Evolutionary conservation across 2,329 filamentous ascomycete species (phyloP), one percentile per base, ranked within the genome.

Genomic region (Alternaria metachromatica): DNA sequence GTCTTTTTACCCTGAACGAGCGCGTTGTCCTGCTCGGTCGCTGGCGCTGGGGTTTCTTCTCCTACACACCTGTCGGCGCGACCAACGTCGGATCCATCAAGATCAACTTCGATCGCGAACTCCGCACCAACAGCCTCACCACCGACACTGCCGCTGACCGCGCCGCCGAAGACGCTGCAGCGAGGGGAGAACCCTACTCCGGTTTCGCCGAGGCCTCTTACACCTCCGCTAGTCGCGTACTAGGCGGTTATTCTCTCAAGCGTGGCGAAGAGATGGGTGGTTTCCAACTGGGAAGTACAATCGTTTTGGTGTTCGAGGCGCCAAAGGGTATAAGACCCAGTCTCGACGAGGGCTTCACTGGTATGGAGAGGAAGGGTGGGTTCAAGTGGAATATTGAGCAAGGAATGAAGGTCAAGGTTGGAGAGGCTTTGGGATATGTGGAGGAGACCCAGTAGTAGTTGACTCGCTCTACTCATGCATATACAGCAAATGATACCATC

Each of bases 11-110:
- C 0, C 86, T 99, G 20, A 99, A 99, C 81, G 96, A 99, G 82
- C 90, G 96, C 58, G 93, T 99, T 23, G 96, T 97, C 1, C 88
- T 99, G 1, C 86, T 99, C 2, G 96, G 96, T 18, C 88, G 94
- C 62, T 99, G 96, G 96, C 91, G 94, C 60, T 96, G 93, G 88
- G 96, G 96, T 18, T 98, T 99, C 87, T 99, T 99, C 85, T 92
- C 90, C 70, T 97, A 94, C 82, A 95, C 93, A 0, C 94, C 96
- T 13, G 96, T 99, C 33, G 96, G 96, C 66, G 96, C 96, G 8
- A 99, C 96, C 21, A 99, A 99, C 74, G 96, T 99, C 48, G 96
- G 96, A 60, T 96, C 92, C 63, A 98, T 99, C 82, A 92, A 93
- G 78, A 88, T 99, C 84, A 97, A 99, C 83, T 99, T 99, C 80